Base-by-base conservation (phyloP, 78 protist genomes). In the Chrysochromulina tobinii region DNA sequence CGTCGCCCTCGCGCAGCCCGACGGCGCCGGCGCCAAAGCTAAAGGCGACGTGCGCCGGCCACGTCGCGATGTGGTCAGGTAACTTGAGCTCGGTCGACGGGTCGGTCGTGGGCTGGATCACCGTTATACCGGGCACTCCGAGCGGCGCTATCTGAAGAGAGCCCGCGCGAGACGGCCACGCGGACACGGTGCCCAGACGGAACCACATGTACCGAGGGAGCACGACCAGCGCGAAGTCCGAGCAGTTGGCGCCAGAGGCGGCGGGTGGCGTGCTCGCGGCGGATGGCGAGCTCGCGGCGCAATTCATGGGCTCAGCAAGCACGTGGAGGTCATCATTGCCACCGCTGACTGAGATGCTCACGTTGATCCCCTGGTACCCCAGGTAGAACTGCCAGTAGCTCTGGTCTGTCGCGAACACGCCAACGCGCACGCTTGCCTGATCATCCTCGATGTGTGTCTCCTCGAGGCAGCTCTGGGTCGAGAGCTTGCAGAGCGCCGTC, bases 211-310 rank as follows among this genome's bases (percentile, higher is more conserved):
- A 75, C 2, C 83, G 83, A 11, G 57, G 83, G 25, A 2, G 9
- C 4, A 27, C 58, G 25, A 27, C 58, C 25, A 75, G 20, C 27
- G 57, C 23, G 25, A 50, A 75, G 57, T 75, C 83, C 11, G 83
- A 75, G 83, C 83, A 75, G 57, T 75, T 75, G 55, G 3, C 79
- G n/a, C n/a, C n/a, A n/a, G n/a, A n/a, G n/a, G n/a, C n/a, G n/a
- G n/a, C n/a, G n/a, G n/a, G n/a, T n/a, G n/a, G n/a, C n/a, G n/a
- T n/a, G n/a, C n/a, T n/a, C n/a, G n/a, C n/a, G n/a, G n/a, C n/a
- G n/a, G n/a, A n/a, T n/a, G n/a, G n/a, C n/a, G n/a, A n/a, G n/a
- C n/a, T n/a, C n/a, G n/a, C n/a, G n/a, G n/a, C n/a, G 83, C 83
- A 75, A 2, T 18, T 18, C 3, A 50, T 4, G 58, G 83, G 83